Percentiles rank a stretch among this genome's conserved stretches.
Evolutionary conservation across 768 basidiomycete genomes (phyloP).

Genomic region (Rhodosporidiobolus odoratus): DNA sequence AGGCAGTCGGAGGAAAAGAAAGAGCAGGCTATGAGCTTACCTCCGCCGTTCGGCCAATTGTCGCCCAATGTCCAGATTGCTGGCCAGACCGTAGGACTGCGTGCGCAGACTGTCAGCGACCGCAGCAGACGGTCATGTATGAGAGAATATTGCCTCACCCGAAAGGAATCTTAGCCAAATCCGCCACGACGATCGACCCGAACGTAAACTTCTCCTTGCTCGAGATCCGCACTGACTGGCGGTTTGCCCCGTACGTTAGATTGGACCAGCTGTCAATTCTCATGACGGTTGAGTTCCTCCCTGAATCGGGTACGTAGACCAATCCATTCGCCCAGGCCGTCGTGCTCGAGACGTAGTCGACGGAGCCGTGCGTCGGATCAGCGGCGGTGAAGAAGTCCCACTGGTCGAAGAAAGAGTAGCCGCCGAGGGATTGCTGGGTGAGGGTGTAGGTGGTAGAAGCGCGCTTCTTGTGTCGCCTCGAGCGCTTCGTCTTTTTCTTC

Average conservation of each 20-base stretch:
- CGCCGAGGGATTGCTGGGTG: neutral
- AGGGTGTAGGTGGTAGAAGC: neutral
- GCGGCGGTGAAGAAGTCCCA: conserved; percentile 62
- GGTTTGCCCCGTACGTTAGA: conserved; percentile 35
- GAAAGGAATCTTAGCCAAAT: conserved; percentile 50
- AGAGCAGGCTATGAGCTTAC: conserved; percentile 40
- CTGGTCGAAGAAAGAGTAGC: conserved; percentile 49
- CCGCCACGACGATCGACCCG: conserved; percentile 35
- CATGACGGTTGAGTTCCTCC: conserved; percentile 5
- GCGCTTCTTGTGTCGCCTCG: too few species aligned
- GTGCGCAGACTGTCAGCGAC: neutral
- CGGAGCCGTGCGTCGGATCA: conserved; percentile 69
- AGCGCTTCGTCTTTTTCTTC: too few species aligned
- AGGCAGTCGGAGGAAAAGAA: neutral
- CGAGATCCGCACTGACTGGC: conserved; percentile 42
- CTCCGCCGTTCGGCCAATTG: conserved; percentile 43
- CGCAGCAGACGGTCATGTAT: neutral
- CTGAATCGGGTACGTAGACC: conserved; percentile 55
- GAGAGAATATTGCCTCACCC: conserved; percentile 50
- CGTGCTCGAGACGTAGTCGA: conserved; percentile 56
- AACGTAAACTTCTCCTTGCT: conserved; percentile 29
- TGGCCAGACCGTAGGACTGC: conserved; percentile 12
- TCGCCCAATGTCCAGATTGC: conserved; percentile 25
- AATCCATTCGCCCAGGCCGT: conserved; percentile 56
- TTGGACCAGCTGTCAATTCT: conserved; percentile 19